phyloP scores from a whole-genome alignment of 2,329 filamentous ascomycete species.

The Botrytis hyacinthi region DNA sequence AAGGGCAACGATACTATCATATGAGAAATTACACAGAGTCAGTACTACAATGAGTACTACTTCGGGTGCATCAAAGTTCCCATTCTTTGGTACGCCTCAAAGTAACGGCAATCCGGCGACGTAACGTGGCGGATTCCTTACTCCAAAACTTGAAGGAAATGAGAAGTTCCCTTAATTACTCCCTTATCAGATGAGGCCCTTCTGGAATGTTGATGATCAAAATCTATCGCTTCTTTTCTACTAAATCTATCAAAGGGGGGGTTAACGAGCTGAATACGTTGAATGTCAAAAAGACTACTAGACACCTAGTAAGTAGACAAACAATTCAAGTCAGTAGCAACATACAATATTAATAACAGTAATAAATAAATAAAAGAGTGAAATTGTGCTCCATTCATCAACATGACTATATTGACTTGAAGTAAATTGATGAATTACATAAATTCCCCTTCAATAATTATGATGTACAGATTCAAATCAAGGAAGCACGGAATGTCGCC shows the following conservation, averaged over 20 bases:
- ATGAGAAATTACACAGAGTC: conserved; percentile 35
- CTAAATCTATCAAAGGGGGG: not conserved
- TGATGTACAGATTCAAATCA: conserved; percentile 5
- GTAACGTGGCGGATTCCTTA: conserved; percentile 31
- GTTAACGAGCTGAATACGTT: conserved; percentile 15
- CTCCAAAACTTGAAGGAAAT: conserved; percentile 26
- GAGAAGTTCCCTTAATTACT: conserved; percentile 8
- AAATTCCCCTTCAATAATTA: not conserved
- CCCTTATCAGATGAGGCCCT: conserved; percentile 17
- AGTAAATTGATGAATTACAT: not conserved
- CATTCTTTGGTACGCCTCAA: conserved; percentile 32
- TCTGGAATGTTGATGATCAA: conserved; percentile 29
- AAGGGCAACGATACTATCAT: conserved; percentile 32
- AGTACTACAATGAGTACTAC: conserved; percentile 30
- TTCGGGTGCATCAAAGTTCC: conserved; percentile 26
- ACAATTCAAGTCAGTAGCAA: not conserved
- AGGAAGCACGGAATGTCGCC: conserved; percentile 14
- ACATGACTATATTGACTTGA: not conserved
- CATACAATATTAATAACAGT: not conserved
- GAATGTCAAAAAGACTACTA: conserved; percentile 2
- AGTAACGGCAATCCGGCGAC: conserved; percentile 28
- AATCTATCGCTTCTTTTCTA: conserved; percentile 8
- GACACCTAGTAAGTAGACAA: not conserved
- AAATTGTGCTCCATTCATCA: not conserved
- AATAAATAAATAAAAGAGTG: not conserved